Percentiles rank a stretch among this genome's conserved stretches.
phyloP scores from a whole-genome alignment of 495 filamentous ascomycete species.

The Annulohypoxylon maeteangense region DNA sequence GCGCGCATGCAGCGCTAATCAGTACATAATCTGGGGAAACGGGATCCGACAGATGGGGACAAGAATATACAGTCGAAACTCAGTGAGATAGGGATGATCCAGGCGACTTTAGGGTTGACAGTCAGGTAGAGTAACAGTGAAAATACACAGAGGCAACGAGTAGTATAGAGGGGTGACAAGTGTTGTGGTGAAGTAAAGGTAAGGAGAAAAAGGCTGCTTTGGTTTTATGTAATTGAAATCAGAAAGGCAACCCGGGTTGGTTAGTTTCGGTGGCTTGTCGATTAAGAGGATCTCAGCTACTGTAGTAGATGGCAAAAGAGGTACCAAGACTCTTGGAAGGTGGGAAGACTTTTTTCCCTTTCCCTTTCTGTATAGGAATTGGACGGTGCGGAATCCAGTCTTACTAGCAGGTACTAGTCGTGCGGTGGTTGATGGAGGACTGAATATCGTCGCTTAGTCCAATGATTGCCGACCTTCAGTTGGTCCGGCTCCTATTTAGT shows the following conservation, averaged over 20 bases:
- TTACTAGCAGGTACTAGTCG: conserved; percentile 43
- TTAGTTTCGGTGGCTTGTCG: conserved; percentile 30
- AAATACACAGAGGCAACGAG: conserved; percentile 52
- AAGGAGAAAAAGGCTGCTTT: conserved; percentile 56
- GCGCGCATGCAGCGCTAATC: conserved; percentile 57
- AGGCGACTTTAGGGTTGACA: conserved; percentile 34
- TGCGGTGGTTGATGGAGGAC: conserved; percentile 30
- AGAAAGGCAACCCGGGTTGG: conserved; percentile 33
- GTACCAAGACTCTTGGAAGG: conserved; percentile 27
- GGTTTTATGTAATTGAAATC: conserved; percentile 68
- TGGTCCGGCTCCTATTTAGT: conserved; percentile 37
- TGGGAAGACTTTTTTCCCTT: conserved; percentile 38
- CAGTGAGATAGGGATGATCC: conserved; percentile 45
- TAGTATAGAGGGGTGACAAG: conserved; percentile 55
- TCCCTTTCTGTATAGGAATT: conserved; percentile 31
- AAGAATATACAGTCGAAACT: conserved; percentile 50
- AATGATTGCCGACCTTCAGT: conserved; percentile 28
- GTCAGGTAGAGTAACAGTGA: conserved; percentile 41
- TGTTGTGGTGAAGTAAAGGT: conserved; percentile 59
- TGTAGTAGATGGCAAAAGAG: conserved; percentile 30
- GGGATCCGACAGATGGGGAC: conserved; percentile 61
- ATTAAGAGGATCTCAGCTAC: conserved; percentile 31
- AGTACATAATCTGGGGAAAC: conserved; percentile 62
- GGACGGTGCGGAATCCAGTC: conserved; percentile 35
- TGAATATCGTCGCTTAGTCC: conserved; percentile 27